phyloP scores from a whole-genome alignment of 108 stramenopile genomes.

The Cyclotella kingstonii region DNA sequence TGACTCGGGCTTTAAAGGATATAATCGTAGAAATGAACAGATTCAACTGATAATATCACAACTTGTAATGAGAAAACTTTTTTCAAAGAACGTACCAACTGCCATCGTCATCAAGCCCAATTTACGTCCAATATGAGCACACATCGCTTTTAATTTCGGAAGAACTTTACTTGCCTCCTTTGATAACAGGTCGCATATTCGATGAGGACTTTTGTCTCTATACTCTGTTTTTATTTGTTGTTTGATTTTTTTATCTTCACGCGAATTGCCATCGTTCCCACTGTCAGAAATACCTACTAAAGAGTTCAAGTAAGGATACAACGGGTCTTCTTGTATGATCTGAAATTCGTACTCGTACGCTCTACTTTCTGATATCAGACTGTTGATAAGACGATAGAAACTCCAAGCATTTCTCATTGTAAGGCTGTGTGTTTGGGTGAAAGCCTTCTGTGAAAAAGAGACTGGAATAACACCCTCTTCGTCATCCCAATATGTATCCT shows the following conservation, averaged over 20 bases:
- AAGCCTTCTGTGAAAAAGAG: not conserved
- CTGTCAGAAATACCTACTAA: conserved; percentile 36
- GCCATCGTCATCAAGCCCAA: conserved; percentile 30
- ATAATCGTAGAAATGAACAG: not conserved
- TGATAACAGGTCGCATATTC: conserved; percentile 22
- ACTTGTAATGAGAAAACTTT: not conserved
- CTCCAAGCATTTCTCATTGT: conserved; percentile 25
- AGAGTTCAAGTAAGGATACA: conserved; percentile 42
- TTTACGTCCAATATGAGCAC: conserved; percentile 25
- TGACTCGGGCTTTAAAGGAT: conserved; percentile 17
- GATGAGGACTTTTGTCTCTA: conserved; percentile 22
- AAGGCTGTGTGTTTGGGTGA: not conserved
- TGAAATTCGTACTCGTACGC: conserved; percentile 37
- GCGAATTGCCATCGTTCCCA: conserved; percentile 17
- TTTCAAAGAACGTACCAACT: conserved; percentile 4
- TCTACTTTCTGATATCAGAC: conserved; percentile 30
- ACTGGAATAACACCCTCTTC: conserved; percentile 17
- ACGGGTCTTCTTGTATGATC: conserved; percentile 32
- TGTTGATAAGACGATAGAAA: conserved; percentile 26
- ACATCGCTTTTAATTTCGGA: conserved; percentile 31
- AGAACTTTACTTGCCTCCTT: conserved; percentile 26
- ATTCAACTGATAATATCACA: not conserved
- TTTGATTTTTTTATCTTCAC: conserved; percentile 17
- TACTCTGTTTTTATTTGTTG: conserved; percentile 26
- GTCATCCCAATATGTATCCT: conserved; percentile 32